Percentiles rank a stretch among this genome's conserved stretches.
Evolutionary conservation across 129 eudicot genomes (phyloP).

Genomic region (Oenanthe sinensis): DNA sequence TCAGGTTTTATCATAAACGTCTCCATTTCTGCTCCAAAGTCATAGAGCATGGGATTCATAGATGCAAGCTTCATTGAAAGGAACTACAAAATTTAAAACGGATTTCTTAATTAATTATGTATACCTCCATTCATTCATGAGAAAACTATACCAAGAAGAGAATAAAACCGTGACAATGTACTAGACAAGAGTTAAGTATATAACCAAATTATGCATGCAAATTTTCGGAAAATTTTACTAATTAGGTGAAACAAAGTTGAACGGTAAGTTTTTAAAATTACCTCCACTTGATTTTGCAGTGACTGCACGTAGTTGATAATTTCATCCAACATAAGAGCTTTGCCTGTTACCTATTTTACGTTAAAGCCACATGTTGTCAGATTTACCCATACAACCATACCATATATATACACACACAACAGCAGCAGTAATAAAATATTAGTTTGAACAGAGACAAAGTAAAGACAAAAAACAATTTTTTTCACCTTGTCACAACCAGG

Average conservation of each 20-base stretch:
- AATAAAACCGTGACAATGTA: neutral
- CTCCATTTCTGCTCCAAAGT: slow-evolving; percentile 73
- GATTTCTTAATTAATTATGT: neutral
- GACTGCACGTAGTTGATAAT: slow-evolving; percentile 96
- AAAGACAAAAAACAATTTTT: slow-evolving; percentile 4
- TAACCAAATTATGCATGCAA: neutral
- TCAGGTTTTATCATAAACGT: slow-evolving; percentile 58
- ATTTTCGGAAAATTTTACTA: neutral
- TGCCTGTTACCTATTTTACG: slow-evolving; percentile 76
- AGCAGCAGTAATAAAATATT: neutral
- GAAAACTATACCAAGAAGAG: neutral
- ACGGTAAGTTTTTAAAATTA: slow-evolving; percentile 11
- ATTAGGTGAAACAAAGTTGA: neutral
- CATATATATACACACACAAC: neutral
- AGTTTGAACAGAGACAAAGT: slow-evolving; percentile 11
- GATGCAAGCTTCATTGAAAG: slow-evolving; percentile 88
- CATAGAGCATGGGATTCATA: slow-evolving; percentile 67
- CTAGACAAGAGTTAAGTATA: neutral
- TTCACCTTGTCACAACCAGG: slow-evolving; percentile 99
- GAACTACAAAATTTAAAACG: slow-evolving; percentile 44
- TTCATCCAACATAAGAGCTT: slow-evolving; percentile 99
- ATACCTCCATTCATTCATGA: neutral
- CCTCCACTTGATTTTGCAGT: slow-evolving; percentile 98
- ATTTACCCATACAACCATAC: neutral
- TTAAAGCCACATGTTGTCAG: slow-evolving; percentile 59